phyloP scores from a whole-genome alignment of 805 yeast genomes.

The Candida lessepsii region DNA sequence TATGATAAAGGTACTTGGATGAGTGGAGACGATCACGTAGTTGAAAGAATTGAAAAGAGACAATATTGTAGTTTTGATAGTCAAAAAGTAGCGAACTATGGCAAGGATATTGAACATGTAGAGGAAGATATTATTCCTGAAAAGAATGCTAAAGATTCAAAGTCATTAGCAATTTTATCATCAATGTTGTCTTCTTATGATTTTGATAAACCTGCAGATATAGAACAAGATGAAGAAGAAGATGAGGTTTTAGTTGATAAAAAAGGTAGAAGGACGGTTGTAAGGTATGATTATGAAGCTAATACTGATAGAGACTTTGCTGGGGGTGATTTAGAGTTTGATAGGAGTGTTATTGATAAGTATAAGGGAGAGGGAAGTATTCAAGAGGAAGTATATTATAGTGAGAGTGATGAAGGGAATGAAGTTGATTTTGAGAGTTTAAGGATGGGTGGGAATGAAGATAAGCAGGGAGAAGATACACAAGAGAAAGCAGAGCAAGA shows the following conservation, averaged over 20 bases:
- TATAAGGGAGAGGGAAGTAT: conserved; percentile 22
- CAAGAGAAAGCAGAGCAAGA: conserved; percentile 10
- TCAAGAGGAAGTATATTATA: conserved; percentile 30
- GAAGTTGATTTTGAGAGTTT: conserved; percentile 34
- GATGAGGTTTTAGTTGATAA: conserved; percentile 36
- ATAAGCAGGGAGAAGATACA: conserved; percentile 13
- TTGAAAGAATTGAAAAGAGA: conserved; percentile 48
- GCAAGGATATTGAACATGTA: conserved; percentile 13
- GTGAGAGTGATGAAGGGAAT: conserved; percentile 42
- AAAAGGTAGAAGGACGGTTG: conserved; percentile 36
- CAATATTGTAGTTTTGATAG: conserved; percentile 26
- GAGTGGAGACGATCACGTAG: conserved; percentile 74
- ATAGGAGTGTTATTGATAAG: conserved; percentile 22
- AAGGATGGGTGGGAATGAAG: conserved; percentile 11
- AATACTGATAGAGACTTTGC: conserved; percentile 21
- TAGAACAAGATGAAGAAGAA: conserved; percentile 36
- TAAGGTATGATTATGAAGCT: conserved; percentile 34
- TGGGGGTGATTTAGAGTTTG: conserved; percentile 26
- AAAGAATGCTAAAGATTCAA: conserved; percentile 20
- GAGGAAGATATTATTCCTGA: conserved; percentile 10
- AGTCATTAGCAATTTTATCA: conserved; percentile 34
- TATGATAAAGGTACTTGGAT: conserved; percentile 72
- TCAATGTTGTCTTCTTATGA: conserved; percentile 30
- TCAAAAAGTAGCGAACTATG: conserved; percentile 25
- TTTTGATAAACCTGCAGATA: conserved; percentile 36